Base-by-base conservation (phyloP, 1,139 yeast genomes). In the Pichia cactophila region DNA sequence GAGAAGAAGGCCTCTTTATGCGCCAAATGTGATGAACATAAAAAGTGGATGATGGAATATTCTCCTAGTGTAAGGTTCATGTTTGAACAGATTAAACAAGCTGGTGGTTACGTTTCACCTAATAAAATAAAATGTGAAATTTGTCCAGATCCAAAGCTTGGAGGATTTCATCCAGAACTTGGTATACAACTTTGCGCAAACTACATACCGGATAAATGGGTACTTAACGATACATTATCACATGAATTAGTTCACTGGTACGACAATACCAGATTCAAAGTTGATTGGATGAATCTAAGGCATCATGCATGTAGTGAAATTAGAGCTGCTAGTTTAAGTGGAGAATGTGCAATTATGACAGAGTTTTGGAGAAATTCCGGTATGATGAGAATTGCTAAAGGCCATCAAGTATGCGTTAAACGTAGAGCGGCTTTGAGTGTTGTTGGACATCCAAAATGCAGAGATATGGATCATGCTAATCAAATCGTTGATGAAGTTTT, bases 271-370 rank as follows among this genome's bases (percentile, higher is more conserved):
- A 84, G 88, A 65, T 92, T 94, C 70, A 73, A 87, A 49, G 88
- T 92, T 10, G 86, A 92, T 64, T 84, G 95, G 82, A 65, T 75
- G 50, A 80, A 92, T 65, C 71, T 94, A 62, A 80, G 80, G 61
- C 98, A 92, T 62, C 98, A 92, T 64, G 98, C 98, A 0, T 94
- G 98, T 66, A 84, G 97, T 0, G 98, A 92, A 68, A 88, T 92
- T 47, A 74, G 99, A 53, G 98, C 98, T 0, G 84, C 95, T 14
- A 83, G 87, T 62, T 72, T 92, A 38, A 86, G 96, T 61, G 99
- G 99, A 9, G 99, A 92, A 64, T 92, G 99, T 67, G 77, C 97
- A 37, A 81, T 92, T 60, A 78, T 85, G 79, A 86, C 85, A 59
- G 96, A 92, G 64, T 81, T 92, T 57, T 77, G 78, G 54, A 54